phyloP scores from a whole-genome alignment of 2,329 filamentous ascomycete genomes.

The Xylaria sp. region DNA sequence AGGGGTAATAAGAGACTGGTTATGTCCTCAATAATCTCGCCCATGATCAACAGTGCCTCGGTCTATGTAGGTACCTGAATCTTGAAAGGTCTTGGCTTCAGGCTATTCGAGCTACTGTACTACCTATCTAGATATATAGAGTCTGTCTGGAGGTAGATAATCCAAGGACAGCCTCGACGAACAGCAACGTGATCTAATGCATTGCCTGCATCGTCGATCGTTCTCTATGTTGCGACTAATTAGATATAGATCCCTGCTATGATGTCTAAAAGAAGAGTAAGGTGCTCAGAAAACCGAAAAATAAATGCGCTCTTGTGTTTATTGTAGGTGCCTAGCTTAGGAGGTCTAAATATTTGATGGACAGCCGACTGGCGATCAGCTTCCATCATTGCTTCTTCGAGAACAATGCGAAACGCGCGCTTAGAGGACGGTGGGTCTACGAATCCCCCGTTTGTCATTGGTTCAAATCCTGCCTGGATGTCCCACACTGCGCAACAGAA shows the following conservation, averaged over 20 bases:
- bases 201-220: background rate
- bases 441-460: constrained; percentile 5
- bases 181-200: background rate
- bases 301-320: background rate
- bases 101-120: background rate
- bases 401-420: constrained; percentile 29
- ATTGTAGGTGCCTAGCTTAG: background rate
- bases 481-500: background rate
- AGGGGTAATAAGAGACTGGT: background rate
- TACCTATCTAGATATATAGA: background rate
- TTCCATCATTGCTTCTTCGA: constrained; percentile 5
- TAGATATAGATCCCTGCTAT: too few species aligned
- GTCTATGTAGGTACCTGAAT: background rate
- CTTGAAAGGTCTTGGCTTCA: background rate
- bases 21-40: background rate
- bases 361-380: background rate
- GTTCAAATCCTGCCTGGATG: constrained; percentile 7
- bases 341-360: background rate
- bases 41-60: background rate
- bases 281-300: background rate
- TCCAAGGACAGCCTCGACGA: background rate
- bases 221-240: background rate
- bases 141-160: background rate
- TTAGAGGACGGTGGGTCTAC: constrained; percentile 12
- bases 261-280: background rate